Evolutionary conservation across 805 yeast genomes (phyloP), one percentile per base, ranked within the genome.

Genomic region (Hanseniaspora clermontiae): DNA sequence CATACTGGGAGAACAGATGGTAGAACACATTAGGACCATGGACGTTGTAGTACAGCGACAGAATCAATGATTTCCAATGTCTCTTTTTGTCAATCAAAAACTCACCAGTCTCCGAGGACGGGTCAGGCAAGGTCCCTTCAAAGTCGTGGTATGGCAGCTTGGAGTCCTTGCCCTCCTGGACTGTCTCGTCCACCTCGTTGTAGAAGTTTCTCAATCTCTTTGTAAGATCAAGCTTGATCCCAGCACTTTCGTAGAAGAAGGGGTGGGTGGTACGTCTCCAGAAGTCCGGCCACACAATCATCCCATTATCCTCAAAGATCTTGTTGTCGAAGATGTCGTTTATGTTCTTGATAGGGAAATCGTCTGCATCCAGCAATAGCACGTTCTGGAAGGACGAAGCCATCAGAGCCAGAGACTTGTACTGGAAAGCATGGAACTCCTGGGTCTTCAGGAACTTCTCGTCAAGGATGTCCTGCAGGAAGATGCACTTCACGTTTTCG

Each of bases 261-360:
- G 95, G 95, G 1, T 86, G 78, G 1, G 90, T 85, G 8, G 91
- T 81, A 60, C 95, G 76, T 67, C 83, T 78, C 95, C 95, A 87
- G 66, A 82, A 87, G 68, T 87, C 96, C 1, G 95, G 95, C 91
- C 95, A 87, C 24, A 81, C 68, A 24, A 82, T 70, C 66, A 80
- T 69, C 58, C 83, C 79, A 58, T 72, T 69, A 5, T 73, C 66
- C 20, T 63, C 59, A 68, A 78, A 87, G 0, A 87, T 81, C 45
- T 80, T 79, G 11, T 76, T 68, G 5, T 70, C 71, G 65, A 87
- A 84, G 20, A 86, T 65, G 20, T 68, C 66, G 61, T 81, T 85
- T 2, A 91, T 84, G 14, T 81, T 75, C 62, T 74, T 75, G 1
- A 83, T 77, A 0, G 95, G 89, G 59, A 82, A 75, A 60, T 84